These are phyloP conservation scores for Colletotrichum tropicale DNA, from an alignment of 2,329 filamentous ascomycete genomes.

Conservation along the genomic window DNA sequence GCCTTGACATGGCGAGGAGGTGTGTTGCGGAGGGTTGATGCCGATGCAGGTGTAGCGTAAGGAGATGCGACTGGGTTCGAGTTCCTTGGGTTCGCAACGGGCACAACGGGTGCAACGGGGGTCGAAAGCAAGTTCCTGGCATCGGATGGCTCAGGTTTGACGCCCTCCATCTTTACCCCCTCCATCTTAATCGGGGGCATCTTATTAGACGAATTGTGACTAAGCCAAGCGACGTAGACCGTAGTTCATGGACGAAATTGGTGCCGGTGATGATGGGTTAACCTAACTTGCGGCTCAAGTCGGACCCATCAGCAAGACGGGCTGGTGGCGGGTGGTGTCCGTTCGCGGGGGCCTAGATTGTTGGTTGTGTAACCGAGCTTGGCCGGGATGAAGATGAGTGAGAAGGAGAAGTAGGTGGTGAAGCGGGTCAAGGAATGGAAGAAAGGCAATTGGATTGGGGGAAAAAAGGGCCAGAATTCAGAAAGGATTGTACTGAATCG, in stretches of 20 bases:
- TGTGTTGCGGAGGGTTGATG: background rate
- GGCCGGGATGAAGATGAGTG: background rate
- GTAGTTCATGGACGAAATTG: background rate
- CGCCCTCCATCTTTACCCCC: background rate
- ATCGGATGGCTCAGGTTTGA: background rate
- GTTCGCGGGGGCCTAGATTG: background rate
- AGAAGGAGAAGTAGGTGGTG: background rate
- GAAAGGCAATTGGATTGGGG: too few species aligned
- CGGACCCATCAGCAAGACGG: background rate
- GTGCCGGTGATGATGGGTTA: background rate
- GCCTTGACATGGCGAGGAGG: background rate
- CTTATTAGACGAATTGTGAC: background rate
- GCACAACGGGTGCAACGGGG: background rate
- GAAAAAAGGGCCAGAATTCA: background rate
- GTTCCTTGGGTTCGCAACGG: background rate
- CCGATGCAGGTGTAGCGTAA: background rate
- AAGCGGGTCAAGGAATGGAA: background rate
- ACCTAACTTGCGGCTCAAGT: background rate
- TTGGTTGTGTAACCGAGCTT: background rate
- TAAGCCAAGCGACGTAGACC: background rate
- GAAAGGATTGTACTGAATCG: background rate
- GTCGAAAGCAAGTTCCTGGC: background rate
- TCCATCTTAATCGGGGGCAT: constrained; percentile 1
- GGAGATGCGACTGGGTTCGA: background rate
- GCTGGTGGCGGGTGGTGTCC: background rate